These are phyloP conservation scores for Mollisia scopiformis DNA, from an alignment of 2,329 filamentous ascomycete genomes.

Conservation along the genomic window DNA sequence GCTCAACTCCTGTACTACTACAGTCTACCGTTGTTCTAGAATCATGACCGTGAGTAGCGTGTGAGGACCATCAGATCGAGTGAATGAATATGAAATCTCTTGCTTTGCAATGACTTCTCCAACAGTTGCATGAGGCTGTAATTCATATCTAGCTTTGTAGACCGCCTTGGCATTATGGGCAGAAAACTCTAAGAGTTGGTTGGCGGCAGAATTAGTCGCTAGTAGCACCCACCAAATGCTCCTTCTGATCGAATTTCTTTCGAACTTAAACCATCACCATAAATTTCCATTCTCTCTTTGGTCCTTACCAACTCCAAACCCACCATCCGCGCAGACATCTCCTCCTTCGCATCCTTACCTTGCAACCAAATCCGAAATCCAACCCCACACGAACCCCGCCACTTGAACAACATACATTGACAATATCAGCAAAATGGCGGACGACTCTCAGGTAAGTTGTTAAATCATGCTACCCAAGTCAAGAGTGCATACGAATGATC, in stretches of 20 bases:
- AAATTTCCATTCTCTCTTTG: slow-evolving; percentile 24
- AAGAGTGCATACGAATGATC: not conserved
- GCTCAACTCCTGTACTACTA: not conserved
- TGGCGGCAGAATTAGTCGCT: not conserved
- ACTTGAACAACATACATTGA: too few species aligned
- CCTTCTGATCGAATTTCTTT: slow-evolving; percentile 11
- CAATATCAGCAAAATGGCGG: not conserved
- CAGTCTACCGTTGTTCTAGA: slow-evolving; percentile 7
- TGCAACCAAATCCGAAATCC: slow-evolving; percentile 53
- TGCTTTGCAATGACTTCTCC: not conserved
- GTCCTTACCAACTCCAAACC: slow-evolving; percentile 22
- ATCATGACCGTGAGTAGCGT: slow-evolving; percentile 7
- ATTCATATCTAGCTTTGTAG: not conserved
- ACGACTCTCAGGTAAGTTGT: slow-evolving; percentile 10
- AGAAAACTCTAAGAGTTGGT: not conserved
- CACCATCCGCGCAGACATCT: slow-evolving; percentile 12
- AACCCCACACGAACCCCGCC: slow-evolving; percentile 34
- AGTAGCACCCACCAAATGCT: not conserved
- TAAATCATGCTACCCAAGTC: slow-evolving; percentile 4
- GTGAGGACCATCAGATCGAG: not conserved
- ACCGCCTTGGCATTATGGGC: too few species aligned
- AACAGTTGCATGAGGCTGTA: not conserved
- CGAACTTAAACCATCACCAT: slow-evolving; percentile 18
- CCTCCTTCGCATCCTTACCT: slow-evolving; percentile 26
- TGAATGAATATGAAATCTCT: not conserved